A percentile compares a stretch with the other conserved stretches of the same genome.
Conservation (phyloP, 116 monocot genomes). For the Papilionanthe hybrid region DNA sequence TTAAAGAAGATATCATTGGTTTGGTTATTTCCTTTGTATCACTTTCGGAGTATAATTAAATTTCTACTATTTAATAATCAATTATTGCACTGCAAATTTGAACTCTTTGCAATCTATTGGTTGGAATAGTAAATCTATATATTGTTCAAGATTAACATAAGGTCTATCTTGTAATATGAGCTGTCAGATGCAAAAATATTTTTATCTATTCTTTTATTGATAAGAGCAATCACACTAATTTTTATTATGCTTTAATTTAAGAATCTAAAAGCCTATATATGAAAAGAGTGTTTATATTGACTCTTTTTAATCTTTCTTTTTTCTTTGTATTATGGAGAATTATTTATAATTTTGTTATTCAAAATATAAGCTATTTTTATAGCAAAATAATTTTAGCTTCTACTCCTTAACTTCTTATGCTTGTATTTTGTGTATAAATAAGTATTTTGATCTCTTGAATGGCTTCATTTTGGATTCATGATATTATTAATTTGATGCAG, state of each 20-base stretch:
- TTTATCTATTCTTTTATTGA: not conserved
- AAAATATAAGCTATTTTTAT: not conserved
- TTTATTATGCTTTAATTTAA: not conserved
- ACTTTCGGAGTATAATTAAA: not conserved
- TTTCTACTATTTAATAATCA: not conserved
- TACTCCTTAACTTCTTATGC: not conserved
- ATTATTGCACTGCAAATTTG: not conserved
- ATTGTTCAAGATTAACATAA: not conserved
- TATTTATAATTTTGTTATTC: not conserved
- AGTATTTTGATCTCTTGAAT: not conserved
- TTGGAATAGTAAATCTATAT: not conserved
- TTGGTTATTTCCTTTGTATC: not conserved
- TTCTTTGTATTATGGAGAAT: not conserved
- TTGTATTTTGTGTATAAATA: not conserved
- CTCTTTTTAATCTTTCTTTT: not conserved
- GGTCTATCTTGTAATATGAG: too few species aligned
- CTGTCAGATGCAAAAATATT: too few species aligned
- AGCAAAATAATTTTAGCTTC: not conserved
- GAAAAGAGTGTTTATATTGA: not conserved
- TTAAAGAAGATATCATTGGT: not conserved
- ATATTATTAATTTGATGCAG: constrained; percentile 33
- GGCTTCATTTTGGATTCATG: not conserved
- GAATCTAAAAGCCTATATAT: not conserved
- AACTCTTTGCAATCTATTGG: not conserved
- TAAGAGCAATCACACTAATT: not conserved